phyloP scores from a whole-genome alignment of 768 basidiomycete genomes.

The Pisolithus sp. region DNA sequence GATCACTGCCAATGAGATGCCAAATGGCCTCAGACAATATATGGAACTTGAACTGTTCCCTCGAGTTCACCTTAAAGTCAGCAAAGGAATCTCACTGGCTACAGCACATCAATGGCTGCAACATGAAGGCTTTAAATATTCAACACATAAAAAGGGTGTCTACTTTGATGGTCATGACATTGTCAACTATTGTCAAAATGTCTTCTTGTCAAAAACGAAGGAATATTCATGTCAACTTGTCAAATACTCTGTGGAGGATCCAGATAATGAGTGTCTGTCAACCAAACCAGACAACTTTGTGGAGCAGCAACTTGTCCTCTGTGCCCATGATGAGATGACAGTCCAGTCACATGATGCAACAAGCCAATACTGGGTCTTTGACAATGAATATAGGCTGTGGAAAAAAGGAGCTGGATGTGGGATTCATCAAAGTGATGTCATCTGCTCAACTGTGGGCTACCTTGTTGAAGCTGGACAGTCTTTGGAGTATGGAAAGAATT shows the following conservation, averaged over 20 bases:
- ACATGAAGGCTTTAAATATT: neutral
- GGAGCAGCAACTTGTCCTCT: slow-evolving; percentile 12
- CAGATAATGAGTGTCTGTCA: no score
- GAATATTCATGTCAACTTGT: slow-evolving; percentile 11
- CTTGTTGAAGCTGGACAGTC: slow-evolving; percentile 19
- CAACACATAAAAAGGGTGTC: slow-evolving; percentile 4
- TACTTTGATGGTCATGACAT: slow-evolving; percentile 20
- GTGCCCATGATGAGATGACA: slow-evolving; percentile 36
- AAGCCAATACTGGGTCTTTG: slow-evolving; percentile 29
- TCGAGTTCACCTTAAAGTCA: slow-evolving; percentile 5
- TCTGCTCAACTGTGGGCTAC: slow-evolving; percentile 15
- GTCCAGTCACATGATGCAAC: slow-evolving; percentile 33
- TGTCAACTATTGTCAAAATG: slow-evolving; percentile 5
- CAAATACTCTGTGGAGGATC: no score
- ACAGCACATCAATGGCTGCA: neutral
- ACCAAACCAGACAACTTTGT: slow-evolving; percentile 12
- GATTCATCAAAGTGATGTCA: slow-evolving; percentile 32
- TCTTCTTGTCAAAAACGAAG: slow-evolving; percentile 15
- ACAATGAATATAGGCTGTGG: slow-evolving; percentile 26
- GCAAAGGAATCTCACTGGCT: neutral
- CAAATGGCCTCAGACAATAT: neutral
- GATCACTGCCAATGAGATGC: slow-evolving; percentile 1
- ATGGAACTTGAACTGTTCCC: neutral
- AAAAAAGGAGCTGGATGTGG: slow-evolving; percentile 36
- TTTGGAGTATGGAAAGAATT: slow-evolving; percentile 40